phyloP scores from a whole-genome alignment of 257 asterid species.

The Ligustrum vulgare region DNA sequence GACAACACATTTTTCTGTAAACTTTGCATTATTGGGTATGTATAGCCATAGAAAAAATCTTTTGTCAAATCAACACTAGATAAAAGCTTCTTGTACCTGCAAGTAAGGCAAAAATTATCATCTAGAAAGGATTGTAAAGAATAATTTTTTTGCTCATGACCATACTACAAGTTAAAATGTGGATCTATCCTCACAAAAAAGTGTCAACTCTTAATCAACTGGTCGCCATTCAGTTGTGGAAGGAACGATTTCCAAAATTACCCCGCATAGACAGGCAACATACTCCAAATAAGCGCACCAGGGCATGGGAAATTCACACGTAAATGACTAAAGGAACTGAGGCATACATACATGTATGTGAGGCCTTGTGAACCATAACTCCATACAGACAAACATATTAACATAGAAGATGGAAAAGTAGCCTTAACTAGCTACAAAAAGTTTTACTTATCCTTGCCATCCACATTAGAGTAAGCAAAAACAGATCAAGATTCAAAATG shows the following conservation, averaged over 20 bases:
- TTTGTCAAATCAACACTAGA: slow-evolving; percentile 96
- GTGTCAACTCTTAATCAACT: slow-evolving; percentile 5
- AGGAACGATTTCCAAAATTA: not conserved
- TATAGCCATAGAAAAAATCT: slow-evolving; percentile 93
- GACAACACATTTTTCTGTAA: slow-evolving; percentile 84
- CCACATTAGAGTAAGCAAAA: not conserved
- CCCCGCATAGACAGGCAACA: not conserved
- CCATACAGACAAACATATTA: not conserved
- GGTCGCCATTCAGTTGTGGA: slow-evolving; percentile 16
- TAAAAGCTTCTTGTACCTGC: slow-evolving; percentile 98
- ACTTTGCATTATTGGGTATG: slow-evolving; percentile 93
- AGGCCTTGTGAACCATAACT: not conserved
- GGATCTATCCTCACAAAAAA: slow-evolving; percentile 1
- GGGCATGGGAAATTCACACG: not conserved
- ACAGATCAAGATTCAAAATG: not conserved
- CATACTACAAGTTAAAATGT: not conserved
- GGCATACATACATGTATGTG: not conserved
- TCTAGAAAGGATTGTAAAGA: not conserved
- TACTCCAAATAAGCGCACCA: slow-evolving; percentile 5
- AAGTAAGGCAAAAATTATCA: slow-evolving; percentile 27
- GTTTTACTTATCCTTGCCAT: not conserved
- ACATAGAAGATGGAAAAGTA: not conserved
- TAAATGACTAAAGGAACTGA: not conserved
- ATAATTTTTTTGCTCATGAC: not conserved
- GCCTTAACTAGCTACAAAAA: not conserved